phyloP scores from a whole-genome alignment of 345 rosid species.

The Salix arbutifolia region DNA sequence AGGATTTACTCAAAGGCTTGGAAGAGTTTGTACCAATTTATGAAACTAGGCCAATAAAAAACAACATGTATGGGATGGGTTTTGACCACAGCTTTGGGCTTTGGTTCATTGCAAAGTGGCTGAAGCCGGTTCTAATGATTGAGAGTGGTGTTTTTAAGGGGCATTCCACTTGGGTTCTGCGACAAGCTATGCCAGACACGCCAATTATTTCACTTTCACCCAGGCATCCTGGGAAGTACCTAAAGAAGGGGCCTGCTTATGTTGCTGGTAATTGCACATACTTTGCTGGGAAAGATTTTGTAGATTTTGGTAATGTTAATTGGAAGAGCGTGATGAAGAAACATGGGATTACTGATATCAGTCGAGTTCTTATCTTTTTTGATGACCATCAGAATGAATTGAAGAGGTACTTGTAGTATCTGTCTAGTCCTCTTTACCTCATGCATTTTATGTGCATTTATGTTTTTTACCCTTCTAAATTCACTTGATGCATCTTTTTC shows the following conservation, averaged over 20 bases:
- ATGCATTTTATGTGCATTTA: not conserved
- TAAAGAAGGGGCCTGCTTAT: conserved; percentile 90
- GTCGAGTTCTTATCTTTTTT: conserved; percentile 70
- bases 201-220: conserved; percentile 80
- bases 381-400: conserved; percentile 98
- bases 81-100: conserved; percentile 99
- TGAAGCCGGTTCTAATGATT: conserved; percentile 91
- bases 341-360: conserved; percentile 58
- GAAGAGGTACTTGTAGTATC: conserved; percentile 56
- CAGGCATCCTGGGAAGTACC: conserved; percentile 87
- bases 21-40: conserved; percentile 93
- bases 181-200: conserved; percentile 94
- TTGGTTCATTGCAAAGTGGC: conserved; percentile 88
- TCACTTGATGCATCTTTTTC: conserved; percentile 10
- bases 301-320: conserved; percentile 88
- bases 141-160: conserved; percentile 99
- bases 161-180: conserved; percentile 96
- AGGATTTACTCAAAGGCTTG: conserved; percentile 80
- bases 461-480: not conserved
- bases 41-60: conserved; percentile 89
- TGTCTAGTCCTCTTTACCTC: not conserved
- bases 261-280: conserved; percentile 96
- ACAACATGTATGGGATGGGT: conserved; percentile 96
- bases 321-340: conserved; percentile 69
- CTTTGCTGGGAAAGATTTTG: conserved; percentile 94